Percentiles rank a stretch among this genome's conserved stretches.
Conservation (phyloP, 257 asterid species). For the Echium plantagineum region DNA sequence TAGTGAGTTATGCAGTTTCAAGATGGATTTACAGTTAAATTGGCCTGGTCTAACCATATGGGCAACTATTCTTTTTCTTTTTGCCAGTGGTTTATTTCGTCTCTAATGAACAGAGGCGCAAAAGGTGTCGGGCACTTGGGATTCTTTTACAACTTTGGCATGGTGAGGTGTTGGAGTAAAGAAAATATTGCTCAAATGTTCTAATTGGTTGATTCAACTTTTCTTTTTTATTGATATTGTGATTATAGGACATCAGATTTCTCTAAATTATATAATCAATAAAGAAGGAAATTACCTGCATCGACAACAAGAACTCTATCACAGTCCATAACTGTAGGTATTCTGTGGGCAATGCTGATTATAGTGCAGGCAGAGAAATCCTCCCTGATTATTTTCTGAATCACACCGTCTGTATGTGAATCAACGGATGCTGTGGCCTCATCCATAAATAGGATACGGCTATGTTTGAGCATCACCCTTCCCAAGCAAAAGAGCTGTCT, state of each 20-base stretch:
- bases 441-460: slow-evolving; percentile 56
- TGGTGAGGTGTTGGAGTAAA: not conserved
- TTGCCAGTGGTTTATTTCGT: not conserved
- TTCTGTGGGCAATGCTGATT: slow-evolving; percentile 70
- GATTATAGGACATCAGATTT: too few relatives aligned
- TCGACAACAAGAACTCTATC: slow-evolving; percentile 57
- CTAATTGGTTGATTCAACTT: too few relatives aligned
- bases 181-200: too few relatives aligned
- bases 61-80: not conserved
- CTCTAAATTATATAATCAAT: too few relatives aligned
- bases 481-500: slow-evolving; percentile 73
- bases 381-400: slow-evolving; percentile 51
- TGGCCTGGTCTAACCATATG: not conserved
- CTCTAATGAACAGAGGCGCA: not conserved
- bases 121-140: not conserved
- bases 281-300: slow-evolving; percentile 36
- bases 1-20: not conserved
- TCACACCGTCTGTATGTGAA: slow-evolving; percentile 59
- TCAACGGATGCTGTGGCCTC: slow-evolving; percentile 91
- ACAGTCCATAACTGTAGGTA: slow-evolving; percentile 66
- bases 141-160: not conserved
- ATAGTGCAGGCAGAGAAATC: slow-evolving; percentile 53
- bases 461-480: slow-evolving; percentile 53
- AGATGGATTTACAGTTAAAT: not conserved
- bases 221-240: too few relatives aligned